Evolutionary conservation across 2,329 filamentous ascomycete species (phyloP).

Genomic region (Cercospora beticola): DNA sequence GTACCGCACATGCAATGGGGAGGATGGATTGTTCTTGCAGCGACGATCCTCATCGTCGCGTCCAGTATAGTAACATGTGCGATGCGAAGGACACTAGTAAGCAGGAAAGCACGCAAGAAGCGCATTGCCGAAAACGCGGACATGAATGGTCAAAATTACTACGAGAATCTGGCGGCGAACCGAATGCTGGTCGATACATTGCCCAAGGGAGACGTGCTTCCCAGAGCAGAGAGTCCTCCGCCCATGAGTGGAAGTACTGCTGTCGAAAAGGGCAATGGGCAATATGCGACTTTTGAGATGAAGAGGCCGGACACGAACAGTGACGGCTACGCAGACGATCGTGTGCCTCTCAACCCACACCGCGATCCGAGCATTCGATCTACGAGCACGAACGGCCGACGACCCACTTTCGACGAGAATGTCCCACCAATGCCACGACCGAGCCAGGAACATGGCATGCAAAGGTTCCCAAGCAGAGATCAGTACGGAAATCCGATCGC

Average conservation of each 20-base stretch:
- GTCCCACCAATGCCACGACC: conserved; percentile 40
- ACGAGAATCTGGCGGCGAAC: conserved; percentile 52
- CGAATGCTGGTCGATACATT: conserved; percentile 42
- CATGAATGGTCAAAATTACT: conserved; percentile 94
- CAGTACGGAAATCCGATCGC: conserved; percentile 63
- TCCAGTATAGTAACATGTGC: conserved; percentile 86
- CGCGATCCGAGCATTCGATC: conserved; percentile 58
- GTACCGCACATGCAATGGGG: conserved; percentile 93
- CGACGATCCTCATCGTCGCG: conserved; percentile 79
- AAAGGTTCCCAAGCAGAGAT: conserved; percentile 51
- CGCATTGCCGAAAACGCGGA: conserved; percentile 91
- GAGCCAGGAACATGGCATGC: conserved; percentile 35
- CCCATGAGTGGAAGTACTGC: conserved; percentile 56
- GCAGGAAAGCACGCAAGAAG: conserved; percentile 88
- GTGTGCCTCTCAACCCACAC: conserved; percentile 64
- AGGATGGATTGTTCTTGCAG: conserved; percentile 86
- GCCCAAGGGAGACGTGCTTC: conserved; percentile 34
- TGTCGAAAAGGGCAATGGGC: conserved; percentile 53
- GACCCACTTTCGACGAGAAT: conserved; percentile 41
- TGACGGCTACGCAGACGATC: conserved; percentile 57
- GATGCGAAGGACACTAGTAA: conserved; percentile 89
- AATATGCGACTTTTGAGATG: conserved; percentile 65
- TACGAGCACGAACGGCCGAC: conserved; percentile 39
- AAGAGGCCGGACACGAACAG: conserved; percentile 52
- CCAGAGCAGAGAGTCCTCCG: conserved; percentile 55